Conservation (phyloP, 768 basidiomycete species). For the Lentinula lateritia region DNA sequence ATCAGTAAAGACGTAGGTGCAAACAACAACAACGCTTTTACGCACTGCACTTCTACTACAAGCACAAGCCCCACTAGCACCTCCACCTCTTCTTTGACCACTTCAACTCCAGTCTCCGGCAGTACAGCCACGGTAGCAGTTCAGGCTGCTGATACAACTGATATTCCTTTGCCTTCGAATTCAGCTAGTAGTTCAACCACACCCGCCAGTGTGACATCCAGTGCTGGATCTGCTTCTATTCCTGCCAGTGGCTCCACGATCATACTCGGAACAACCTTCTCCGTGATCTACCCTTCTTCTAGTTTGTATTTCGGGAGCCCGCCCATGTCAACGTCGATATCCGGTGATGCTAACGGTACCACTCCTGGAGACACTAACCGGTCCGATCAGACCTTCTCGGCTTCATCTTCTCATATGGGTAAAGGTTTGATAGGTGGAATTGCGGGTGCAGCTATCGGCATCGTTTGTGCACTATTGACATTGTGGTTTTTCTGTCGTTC, state of each 20-base stretch:
- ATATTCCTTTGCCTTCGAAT: not conserved
- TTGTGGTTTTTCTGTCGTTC: not conserved
- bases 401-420: not conserved
- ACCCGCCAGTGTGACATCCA: too few species aligned
- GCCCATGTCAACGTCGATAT: not conserved
- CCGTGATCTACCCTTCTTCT: not conserved
- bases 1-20: slow-evolving; percentile 12
- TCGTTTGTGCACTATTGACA: not conserved
- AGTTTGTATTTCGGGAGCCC: too few species aligned
- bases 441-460: not conserved
- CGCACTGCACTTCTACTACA: slow-evolving; percentile 14
- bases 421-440: not conserved
- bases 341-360: too few species aligned
- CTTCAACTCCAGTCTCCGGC: not conserved
- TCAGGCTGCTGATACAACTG: not conserved
- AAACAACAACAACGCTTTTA: slow-evolving; percentile 21
- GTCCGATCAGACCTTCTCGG: not conserved
- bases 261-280: not conserved
- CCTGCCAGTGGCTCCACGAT: not conserved
- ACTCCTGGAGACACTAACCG: not conserved
- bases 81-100: not conserved
- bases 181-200: not conserved
- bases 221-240: too few species aligned
- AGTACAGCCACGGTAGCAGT: not conserved
- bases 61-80: not conserved